Evolutionary conservation across 164 flowering plant species (phyloP), one percentile per base, ranked within the genome.

Genomic region (Nymphaea thermarum): DNA sequence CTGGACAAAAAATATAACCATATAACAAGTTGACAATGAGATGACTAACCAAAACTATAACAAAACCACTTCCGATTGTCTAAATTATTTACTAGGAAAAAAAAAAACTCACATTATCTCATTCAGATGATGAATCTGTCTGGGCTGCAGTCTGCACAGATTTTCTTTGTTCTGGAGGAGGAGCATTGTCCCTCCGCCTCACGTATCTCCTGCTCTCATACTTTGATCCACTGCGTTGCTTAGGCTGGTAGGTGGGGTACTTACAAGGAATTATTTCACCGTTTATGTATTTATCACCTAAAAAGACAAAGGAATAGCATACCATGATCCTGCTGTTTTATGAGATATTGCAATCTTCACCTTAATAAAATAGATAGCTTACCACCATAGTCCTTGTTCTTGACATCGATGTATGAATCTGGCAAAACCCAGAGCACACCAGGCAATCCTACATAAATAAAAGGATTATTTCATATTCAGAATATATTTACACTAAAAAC

Each of bases 311-410:
- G 45, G 15, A 36, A 14, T 36, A 55, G 2, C 4, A 25, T 17
- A 51, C 12, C 55, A 47, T 47, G 36, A 25, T 25, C 0, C 36
- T 25, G 36, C 36, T 25, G 36, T 25, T 25, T 25, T 25, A 25
- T 25, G 36, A 25, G 36, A 25, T 25, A 6, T 47, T 45, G 12
- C 55, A 7, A 47, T 47, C 55, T 47, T 47, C 55, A 6, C 7
- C 55, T 3, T 47, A 14, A 45, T 45, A 10, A 7, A 6, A 2
- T 47, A 47, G 42, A 67, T 16, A 66, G 71, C 67, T 2, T 45
- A 93, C 97, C 99, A 90, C 99, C 98, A 77, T 95, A 95, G 70
- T 95, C 99, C 77, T 95, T 95, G 66, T 95, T 95, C 70, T 92
- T 95, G 45, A 92, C 98, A 80, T 95, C 97, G 43, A 91, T 82